Evolutionary conservation across 1,139 yeast genomes (phyloP).

Genomic region (Debaryomyces sp.): DNA sequence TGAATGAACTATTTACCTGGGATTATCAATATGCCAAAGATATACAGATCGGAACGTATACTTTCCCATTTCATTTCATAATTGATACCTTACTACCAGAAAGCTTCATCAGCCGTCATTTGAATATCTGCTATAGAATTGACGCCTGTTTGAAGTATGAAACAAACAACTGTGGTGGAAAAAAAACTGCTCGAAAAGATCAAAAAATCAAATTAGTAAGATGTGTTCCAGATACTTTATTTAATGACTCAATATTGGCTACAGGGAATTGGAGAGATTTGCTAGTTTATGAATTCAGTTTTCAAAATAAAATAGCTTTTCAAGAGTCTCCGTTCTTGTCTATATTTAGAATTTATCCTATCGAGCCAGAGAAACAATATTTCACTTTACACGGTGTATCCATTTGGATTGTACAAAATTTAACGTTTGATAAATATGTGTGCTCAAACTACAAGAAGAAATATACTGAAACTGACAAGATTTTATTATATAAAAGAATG

Average conservation of each 20-base stretch:
- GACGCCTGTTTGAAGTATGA: conserved; percentile 10
- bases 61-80: conserved; percentile 18
- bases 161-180: background rate
- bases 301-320: conserved; percentile 19
- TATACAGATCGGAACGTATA: conserved; percentile 16
- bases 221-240: conserved; percentile 13
- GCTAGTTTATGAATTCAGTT: conserved; percentile 18
- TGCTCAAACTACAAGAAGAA: conserved; percentile 1
- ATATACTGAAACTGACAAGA: conserved; percentile 13
- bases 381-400: conserved; percentile 15
- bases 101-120: conserved; percentile 11
- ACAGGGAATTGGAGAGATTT: conserved; percentile 23
- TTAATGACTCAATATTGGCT: conserved; percentile 13
- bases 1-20: conserved; percentile 17
- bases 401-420: conserved; percentile 14
- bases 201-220: conserved; percentile 11
- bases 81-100: conserved; percentile 17
- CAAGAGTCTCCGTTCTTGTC: conserved; percentile 14
- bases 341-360: conserved; percentile 13
- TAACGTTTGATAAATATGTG: conserved; percentile 10
- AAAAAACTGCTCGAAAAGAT: background rate
- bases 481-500: conserved; percentile 10
- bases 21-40: conserved; percentile 7
- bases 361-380: conserved; percentile 6
- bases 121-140: conserved; percentile 14